Evolutionary conservation across 1,284 basidiomycete genomes (phyloP).

Genomic region (Apiotrichum domesticum): DNA sequence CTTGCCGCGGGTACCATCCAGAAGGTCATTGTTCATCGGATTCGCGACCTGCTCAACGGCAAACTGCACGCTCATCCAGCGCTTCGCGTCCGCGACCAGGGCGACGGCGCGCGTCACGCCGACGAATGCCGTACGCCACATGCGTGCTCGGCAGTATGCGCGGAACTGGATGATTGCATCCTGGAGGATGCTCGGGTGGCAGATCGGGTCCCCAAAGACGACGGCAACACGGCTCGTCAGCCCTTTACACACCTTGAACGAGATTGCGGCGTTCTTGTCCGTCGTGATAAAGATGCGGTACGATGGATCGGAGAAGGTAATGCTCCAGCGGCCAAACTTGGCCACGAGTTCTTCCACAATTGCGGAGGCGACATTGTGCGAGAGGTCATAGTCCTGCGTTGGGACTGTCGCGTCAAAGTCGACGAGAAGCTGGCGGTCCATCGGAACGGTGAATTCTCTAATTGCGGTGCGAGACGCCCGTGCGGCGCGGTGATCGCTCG

Average conservation of each 20-base stretch:
- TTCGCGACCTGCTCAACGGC: conserved; percentile 11
- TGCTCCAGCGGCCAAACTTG: conserved; percentile 11
- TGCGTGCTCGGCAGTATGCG: neutral
- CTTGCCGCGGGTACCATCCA: conserved; percentile 7
- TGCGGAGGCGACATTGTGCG: conserved; percentile 2
- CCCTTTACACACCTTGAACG: conserved; percentile 6
- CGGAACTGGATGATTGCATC: conserved; percentile 5
- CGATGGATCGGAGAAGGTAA: conserved; percentile 12
- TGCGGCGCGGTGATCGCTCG: neutral
- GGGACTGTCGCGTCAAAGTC: neutral
- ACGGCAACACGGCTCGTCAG: conserved; percentile 1
- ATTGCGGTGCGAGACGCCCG: neutral
- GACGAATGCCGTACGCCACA: conserved; percentile 10
- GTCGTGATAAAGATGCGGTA: conserved; percentile 12
- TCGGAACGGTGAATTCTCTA: neutral
- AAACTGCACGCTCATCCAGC: conserved; percentile 12
- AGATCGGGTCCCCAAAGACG: conserved; percentile 11
- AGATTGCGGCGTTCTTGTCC: conserved; percentile 8
- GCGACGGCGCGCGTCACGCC: conserved; percentile 3
- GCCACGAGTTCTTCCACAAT: conserved; percentile 8
- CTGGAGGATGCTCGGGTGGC: neutral
- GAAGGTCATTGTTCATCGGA: conserved; percentile 7
- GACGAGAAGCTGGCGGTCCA: neutral
- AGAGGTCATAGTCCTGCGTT: neutral
- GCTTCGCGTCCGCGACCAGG: neutral